These are phyloP conservation scores for Leptographium lundbergii DNA, from an alignment of 2,329 filamentous ascomycete genomes.

Conservation along the genomic window DNA sequence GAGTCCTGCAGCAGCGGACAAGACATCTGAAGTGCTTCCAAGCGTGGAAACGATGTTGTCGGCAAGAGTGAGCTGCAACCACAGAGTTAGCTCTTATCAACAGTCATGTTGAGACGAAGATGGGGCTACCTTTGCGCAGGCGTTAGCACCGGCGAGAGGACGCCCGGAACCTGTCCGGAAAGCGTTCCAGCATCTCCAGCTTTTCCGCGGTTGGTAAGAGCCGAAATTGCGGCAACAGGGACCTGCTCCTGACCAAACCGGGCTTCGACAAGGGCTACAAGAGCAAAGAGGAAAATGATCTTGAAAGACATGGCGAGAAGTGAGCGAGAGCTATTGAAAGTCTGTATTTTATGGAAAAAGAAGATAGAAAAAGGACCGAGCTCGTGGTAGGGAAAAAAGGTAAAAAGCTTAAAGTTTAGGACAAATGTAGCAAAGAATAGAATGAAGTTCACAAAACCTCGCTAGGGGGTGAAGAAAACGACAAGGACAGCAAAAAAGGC, in stretches of 20 bases:
- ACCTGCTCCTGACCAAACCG: conserved; percentile 51
- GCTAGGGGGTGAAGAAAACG: neutral
- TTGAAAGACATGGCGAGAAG: neutral
- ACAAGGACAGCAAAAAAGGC: neutral
- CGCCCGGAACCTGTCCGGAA: conserved; percentile 43
- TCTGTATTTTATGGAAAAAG: neutral
- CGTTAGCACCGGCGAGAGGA: conserved; percentile 44
- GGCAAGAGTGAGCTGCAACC: conserved; percentile 43
- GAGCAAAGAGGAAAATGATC: conserved; percentile 24
- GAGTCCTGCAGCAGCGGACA: conserved; percentile 37
- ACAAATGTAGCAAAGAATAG: neutral
- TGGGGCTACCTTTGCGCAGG: conserved; percentile 7
- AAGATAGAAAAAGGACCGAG: neutral
- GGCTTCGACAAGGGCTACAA: conserved; percentile 23
- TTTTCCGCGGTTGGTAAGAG: conserved; percentile 37
- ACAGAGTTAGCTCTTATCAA: neutral
- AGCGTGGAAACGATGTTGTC: conserved; percentile 51
- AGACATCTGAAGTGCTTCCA: conserved; percentile 42
- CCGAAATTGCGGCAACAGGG: conserved; percentile 39
- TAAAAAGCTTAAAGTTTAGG: neutral
- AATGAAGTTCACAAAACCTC: neutral
- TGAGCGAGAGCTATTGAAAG: neutral
- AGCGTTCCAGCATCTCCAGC: conserved; percentile 50
- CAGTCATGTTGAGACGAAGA: neutral
- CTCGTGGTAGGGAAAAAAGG: neutral